Conservation (phyloP, 306 rosid genomes). For the Ormosia emarginata region DNA sequence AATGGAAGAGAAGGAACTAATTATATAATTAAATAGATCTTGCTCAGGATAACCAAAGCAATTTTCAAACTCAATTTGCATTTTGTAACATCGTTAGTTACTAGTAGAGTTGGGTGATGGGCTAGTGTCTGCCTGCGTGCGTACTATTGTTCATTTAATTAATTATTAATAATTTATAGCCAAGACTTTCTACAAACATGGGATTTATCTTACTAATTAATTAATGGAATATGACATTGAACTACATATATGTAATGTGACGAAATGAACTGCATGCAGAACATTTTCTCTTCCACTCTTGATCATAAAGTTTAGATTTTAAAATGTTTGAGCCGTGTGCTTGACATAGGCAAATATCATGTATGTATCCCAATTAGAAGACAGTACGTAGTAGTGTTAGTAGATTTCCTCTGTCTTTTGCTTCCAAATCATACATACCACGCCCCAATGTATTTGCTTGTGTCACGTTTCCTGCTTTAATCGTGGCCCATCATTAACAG, state of each 20-base stretch:
- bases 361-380: conserved; percentile 15
- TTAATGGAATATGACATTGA: background rate
- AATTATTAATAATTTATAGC: no score
- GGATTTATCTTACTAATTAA: background rate
- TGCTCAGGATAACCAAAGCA: background rate
- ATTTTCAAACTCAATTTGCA: background rate
- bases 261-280: background rate
- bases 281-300: background rate
- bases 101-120: no score
- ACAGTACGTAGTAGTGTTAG: conserved; percentile 22
- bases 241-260: no score
- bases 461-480: conserved; percentile 18
- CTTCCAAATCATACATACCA: conserved; percentile 8
- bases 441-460: conserved; percentile 9
- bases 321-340: background rate
- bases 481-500: conserved; percentile 10
- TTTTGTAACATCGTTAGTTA: no score
- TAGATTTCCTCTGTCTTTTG: conserved; percentile 25
- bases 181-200: background rate
- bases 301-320: background rate
- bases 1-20: background rate
- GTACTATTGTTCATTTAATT: background rate
- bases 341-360: background rate
- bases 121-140: background rate
- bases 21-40: background rate